phyloP scores from a whole-genome alignment of 192 early-diverging fungal genomes.

The Martensiomyces pterosporus region DNA sequence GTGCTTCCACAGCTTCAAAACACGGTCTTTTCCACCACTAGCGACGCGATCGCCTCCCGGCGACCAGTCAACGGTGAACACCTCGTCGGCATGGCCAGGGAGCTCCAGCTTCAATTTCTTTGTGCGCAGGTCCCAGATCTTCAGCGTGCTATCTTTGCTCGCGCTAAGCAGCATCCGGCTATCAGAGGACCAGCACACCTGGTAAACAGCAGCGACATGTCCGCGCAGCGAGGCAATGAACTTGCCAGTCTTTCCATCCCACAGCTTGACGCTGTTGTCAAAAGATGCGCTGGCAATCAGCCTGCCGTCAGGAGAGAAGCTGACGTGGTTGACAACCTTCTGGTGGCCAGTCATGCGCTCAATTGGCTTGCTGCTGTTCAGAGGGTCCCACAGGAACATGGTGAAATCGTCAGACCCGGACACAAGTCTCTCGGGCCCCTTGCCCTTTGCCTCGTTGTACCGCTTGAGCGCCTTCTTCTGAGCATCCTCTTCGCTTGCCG shows the following conservation, averaged over 20 bases:
- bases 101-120: slow-evolving; percentile 88
- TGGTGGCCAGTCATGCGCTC: slow-evolving; percentile 89
- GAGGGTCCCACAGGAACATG: slow-evolving; percentile 93
- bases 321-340: slow-evolving; percentile 91
- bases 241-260: slow-evolving; percentile 87
- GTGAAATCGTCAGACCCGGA: slow-evolving; percentile 98
- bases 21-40: slow-evolving; percentile 90
- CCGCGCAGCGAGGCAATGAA: slow-evolving; percentile 90
- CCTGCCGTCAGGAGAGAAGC: slow-evolving; percentile 89
- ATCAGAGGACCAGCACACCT: slow-evolving; percentile 92
- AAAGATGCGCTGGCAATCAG: slow-evolving; percentile 89
- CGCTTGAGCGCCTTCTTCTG: slow-evolving; percentile 69
- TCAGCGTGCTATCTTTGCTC: slow-evolving; percentile 88
- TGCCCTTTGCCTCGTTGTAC: slow-evolving; percentile 68
- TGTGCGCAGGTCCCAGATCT: slow-evolving; percentile 91
- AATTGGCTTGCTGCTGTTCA: slow-evolving; percentile 71
- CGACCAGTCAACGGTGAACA: slow-evolving; percentile 94
- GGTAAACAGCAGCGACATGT: slow-evolving; percentile 95
- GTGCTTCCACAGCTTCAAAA: slow-evolving; percentile 78
- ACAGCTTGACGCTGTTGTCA: slow-evolving; percentile 96
- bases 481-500: slow-evolving; percentile 62
- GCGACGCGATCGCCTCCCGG: slow-evolving; percentile 87
- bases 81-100: slow-evolving; percentile 95
- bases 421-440: slow-evolving; percentile 73
- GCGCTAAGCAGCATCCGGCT: slow-evolving; percentile 86